These are phyloP conservation scores for Periconia sp. DNA, from an alignment of 2,329 filamentous ascomycete species.

Conservation along the genomic window DNA sequence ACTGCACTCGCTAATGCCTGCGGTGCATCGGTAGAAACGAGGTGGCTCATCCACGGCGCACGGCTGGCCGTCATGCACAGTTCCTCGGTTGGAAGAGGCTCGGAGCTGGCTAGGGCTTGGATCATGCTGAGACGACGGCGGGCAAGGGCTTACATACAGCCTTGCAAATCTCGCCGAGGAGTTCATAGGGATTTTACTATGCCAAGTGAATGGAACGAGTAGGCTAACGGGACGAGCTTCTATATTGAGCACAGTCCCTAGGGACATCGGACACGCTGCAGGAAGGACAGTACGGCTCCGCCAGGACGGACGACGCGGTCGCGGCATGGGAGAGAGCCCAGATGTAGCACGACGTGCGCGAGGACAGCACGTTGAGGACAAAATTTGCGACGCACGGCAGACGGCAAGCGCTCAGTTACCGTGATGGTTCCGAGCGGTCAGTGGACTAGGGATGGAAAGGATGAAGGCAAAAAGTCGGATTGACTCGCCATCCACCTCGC, in stretches of 20 bases:
- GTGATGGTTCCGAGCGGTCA: constrained; percentile 27
- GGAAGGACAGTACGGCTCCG: constrained; percentile 18
- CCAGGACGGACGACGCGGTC: constrained; percentile 20
- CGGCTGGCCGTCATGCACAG: constrained; percentile 14
- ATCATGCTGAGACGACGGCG: constrained; percentile 21
- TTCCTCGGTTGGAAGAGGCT: constrained; percentile 23
- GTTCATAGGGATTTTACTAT: too few relatives aligned
- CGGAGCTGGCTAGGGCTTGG: too few relatives aligned
- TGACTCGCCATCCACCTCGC: neutral
- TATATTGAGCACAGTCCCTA: too few relatives aligned
- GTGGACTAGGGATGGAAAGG: constrained; percentile 2
- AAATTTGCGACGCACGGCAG: constrained; percentile 24
- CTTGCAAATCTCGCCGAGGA: too few relatives aligned
- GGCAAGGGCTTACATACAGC: too few relatives aligned
- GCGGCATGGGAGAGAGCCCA: constrained; percentile 22
- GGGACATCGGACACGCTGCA: too few relatives aligned
- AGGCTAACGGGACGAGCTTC: too few relatives aligned
- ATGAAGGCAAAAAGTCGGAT: constrained; percentile 10
- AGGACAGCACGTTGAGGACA: constrained; percentile 17
- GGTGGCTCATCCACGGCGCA: constrained; percentile 19
- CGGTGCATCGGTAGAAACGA: neutral
- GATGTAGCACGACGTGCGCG: constrained; percentile 9
- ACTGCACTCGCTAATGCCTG: constrained; percentile 25
- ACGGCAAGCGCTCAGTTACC: constrained; percentile 23
- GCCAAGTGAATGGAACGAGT: too few relatives aligned